Evolutionary conservation across 2,329 filamentous ascomycete genomes (phyloP), one percentile per base, ranked within the genome.

Genomic region (Cladobotryum protrusum): DNA sequence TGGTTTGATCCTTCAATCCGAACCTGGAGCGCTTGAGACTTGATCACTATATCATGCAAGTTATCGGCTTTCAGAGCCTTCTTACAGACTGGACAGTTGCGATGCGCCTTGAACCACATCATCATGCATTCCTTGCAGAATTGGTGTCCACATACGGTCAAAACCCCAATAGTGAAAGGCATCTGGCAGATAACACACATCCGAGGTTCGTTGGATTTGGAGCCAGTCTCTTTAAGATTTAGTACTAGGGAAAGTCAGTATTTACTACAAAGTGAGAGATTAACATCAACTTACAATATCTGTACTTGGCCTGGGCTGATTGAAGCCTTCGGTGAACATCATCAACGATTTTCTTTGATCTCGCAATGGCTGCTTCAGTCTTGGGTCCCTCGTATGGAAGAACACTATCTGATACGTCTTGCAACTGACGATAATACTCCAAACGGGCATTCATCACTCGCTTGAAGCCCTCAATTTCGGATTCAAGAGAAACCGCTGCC

Each of bases 121-220:
- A 76, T 75, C 57, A 97, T 85, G 66, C 93, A 97, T 24, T 89
- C 86, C 60, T 89, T 90, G 72, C 92, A 96, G 63, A 90, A 97
- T 56, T 89, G 82, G 63, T 99, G 93, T 0, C 92, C 92, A 63
- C 93, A 97, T 1, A 89, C 79, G 0, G 92, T 96, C 54, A 92
- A 73, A 47, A 87, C 81, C 47, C 92, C 92, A n/a, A 82, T 73
- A 52, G 86, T 83, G 59, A 96, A 95, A 0, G 74, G 63, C 11
- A 79, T 77, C 61, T 87, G 85, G 63, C 93, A 99, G 58, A 99
- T 96, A 49, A 95, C 81, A 63, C 93, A 99, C 45, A 86, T 82
- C 29, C 82, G 79, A 6, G 82, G 74, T 50, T 83, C 79, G 43
- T 82, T 77, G 1, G 78, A 77, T 45, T 78, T 81, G n/a, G 78